Base-by-base conservation (phyloP, 1,284 basidiomycete species). In the Fomitiporia mediterranea region DNA sequence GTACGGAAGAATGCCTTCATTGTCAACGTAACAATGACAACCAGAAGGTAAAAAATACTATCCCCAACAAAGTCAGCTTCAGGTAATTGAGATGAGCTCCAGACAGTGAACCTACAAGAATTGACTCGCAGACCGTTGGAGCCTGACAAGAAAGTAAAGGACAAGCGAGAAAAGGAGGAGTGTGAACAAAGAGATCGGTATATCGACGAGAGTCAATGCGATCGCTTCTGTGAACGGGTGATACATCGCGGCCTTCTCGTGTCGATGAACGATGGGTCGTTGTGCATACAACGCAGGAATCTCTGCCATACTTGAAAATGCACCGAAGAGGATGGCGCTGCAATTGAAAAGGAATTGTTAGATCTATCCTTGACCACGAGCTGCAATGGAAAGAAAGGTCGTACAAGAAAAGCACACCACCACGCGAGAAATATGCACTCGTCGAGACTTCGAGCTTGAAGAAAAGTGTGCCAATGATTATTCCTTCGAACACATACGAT, bases 401-500 rank as follows among this genome's bases (percentile, higher is more conserved):
- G 35, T 57, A 84, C 82, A 86, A 87, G 73, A 85, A 88, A 6
- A 88, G 68, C 21, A 85, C 73, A 72, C 91, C 92, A 2, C 91
- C 91, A 19, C 91, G 82, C 13, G 86, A 85, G 74, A 88, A 95
- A 68, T 83, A 89, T 11, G 83, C 84, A 0, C 72, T 68, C 0
- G 92, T 91, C 4, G 74, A 69, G 15, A 83, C 73, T 0, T 82
- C 74, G 49, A 86, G 71, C 3, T 80, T 74, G 60, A 86, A 75
- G 74, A 91, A 96, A 34, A 88, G 79, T 0, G 86, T 89, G 9
- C 92, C 91, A 56, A 87, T 76, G 62, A 92, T 87, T 55, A 91
- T 66, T 7, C 77, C 86, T 68, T 89, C 85, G 40, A 84, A 63
- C n/a, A 84, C 61, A 62, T 78, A 84, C 4, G 78, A 70, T 58